Base-by-base conservation (phyloP, 345 rosid genomes). In the Syzygium oleosum region DNA sequence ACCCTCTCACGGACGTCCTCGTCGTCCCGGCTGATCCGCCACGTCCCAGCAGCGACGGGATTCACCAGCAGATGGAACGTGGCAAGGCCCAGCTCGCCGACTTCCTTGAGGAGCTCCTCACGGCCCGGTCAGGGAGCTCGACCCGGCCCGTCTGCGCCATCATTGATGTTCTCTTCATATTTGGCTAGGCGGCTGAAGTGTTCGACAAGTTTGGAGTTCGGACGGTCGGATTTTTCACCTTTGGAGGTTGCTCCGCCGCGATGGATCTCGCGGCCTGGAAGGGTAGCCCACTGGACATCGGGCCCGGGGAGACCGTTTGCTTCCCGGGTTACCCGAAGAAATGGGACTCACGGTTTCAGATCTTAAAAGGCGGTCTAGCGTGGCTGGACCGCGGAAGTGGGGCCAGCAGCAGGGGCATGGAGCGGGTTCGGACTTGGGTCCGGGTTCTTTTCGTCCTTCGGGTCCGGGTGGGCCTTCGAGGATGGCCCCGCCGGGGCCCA, bases 171-270 rank as follows among this genome's bases (percentile, higher is more conserved):
- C 78, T 85, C 61, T 55, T 85, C 65, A 87, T 89, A 87, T 90
- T 92, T 91, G 86, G 89, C 87, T 84, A 90, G 92, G 88, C 92
- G 21, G 86, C 85, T 63, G 88, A 73, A 1, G 52, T 89, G 21
- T 92, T 92, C 49, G 56, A 51, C 49, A 90, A 91, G 79, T 87
- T 90, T 23, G 85, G 87, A 11, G 86, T 92, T 22, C 92, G 90
- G 54, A 90, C 90, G 7, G 65, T 92, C 27, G 84, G 85, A 27
- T 90, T 92, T 86, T 90, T 91, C 55, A 91, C 95, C 46, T 94
- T 91, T 43, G 93, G 94, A 13, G 93, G 94, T 2, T 89, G 91
- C 86, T 90, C 91, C 53, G 92, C 93, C 21, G 92, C 94, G 27
- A 52, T 92, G 88, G 92, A 92, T 53, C 87, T 87, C 85, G 93